These are phyloP conservation scores for Boeremia exigua DNA, from an alignment of 2,329 filamentous ascomycete genomes.

Conservation along the genomic window DNA sequence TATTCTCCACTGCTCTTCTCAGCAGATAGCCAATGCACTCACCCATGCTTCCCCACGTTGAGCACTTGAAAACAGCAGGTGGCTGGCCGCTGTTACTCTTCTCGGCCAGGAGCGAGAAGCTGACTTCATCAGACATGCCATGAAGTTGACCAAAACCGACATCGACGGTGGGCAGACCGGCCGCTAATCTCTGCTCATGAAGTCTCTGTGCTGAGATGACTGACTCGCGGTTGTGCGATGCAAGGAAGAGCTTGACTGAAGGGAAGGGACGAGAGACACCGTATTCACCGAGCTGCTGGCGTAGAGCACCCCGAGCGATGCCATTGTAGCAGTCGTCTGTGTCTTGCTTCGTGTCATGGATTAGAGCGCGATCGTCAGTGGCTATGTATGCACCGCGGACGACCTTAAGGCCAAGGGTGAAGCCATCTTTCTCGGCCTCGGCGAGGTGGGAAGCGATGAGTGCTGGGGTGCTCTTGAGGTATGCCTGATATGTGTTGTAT, in stretches of 20 bases:
- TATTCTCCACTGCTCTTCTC: conserved; percentile 64
- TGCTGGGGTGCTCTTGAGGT: conserved; percentile 57
- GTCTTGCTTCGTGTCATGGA: conserved; percentile 61
- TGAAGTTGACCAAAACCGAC: conserved; percentile 80
- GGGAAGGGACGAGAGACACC: conserved; percentile 42
- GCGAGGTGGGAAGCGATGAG: conserved; percentile 55
- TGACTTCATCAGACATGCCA: conserved; percentile 95
- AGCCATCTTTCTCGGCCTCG: conserved; percentile 54
- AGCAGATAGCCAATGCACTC: conserved; percentile 82
- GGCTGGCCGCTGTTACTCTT: conserved; percentile 37
- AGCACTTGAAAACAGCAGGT: conserved; percentile 62
- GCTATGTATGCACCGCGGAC: conserved; percentile 64
- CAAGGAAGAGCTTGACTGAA: conserved; percentile 69
- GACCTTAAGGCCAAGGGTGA: conserved; percentile 63
- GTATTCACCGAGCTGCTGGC: conserved; percentile 35
- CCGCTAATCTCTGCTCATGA: conserved; percentile 47
- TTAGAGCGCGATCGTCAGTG: conserved; percentile 57
- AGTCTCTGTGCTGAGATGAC: conserved; percentile 62
- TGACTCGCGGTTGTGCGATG: conserved; percentile 80
- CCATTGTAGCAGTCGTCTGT: conserved; percentile 71
- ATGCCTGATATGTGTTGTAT: conserved; percentile 69
- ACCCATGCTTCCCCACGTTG: conserved; percentile 62
- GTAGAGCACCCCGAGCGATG: conserved; percentile 62
- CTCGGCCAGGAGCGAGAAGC: conserved; percentile 53
- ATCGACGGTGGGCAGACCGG: conserved; percentile 54